Evolutionary conservation across 2,329 filamentous ascomycete species (phyloP).

Genomic region (Colletotrichum caudatum): DNA sequence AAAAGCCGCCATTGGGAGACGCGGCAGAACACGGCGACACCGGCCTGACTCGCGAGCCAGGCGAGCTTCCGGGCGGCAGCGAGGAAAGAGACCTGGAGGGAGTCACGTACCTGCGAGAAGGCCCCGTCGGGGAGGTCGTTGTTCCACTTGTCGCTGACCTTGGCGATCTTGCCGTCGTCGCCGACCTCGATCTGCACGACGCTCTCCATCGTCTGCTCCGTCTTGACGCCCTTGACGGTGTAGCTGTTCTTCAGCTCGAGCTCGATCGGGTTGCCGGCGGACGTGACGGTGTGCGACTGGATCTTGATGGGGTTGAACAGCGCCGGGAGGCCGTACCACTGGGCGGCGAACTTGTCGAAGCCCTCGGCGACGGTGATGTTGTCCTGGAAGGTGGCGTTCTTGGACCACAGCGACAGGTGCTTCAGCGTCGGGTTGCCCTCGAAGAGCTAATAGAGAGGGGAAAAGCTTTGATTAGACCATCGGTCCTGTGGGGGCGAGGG

Average conservation of each 20-base stretch:
- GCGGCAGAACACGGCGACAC: constrained; percentile 32
- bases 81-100: constrained; percentile 10
- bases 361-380: constrained; percentile 69
- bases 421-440: constrained; percentile 68
- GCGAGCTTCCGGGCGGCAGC: not conserved
- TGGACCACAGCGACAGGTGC: constrained; percentile 70
- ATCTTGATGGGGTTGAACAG: constrained; percentile 70
- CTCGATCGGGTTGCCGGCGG: constrained; percentile 69
- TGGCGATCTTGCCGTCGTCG: constrained; percentile 50
- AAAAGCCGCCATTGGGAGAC: constrained; percentile 45
- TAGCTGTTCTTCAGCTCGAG: constrained; percentile 59
- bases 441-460: constrained; percentile 62
- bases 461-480: not conserved
- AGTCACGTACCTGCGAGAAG: constrained; percentile 50
- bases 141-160: constrained; percentile 54
- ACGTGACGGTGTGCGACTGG: constrained; percentile 64
- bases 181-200: constrained; percentile 50
- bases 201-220: constrained; percentile 50
- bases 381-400: constrained; percentile 68
- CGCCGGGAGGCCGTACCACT: constrained; percentile 69
- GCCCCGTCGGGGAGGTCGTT: constrained; percentile 51
- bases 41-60: constrained; percentile 14
- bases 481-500: not conserved
- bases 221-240: constrained; percentile 50
- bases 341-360: constrained; percentile 61